phyloP scores from a whole-genome alignment of 345 rosid genomes.

The Noccaea bulbosa region DNA sequence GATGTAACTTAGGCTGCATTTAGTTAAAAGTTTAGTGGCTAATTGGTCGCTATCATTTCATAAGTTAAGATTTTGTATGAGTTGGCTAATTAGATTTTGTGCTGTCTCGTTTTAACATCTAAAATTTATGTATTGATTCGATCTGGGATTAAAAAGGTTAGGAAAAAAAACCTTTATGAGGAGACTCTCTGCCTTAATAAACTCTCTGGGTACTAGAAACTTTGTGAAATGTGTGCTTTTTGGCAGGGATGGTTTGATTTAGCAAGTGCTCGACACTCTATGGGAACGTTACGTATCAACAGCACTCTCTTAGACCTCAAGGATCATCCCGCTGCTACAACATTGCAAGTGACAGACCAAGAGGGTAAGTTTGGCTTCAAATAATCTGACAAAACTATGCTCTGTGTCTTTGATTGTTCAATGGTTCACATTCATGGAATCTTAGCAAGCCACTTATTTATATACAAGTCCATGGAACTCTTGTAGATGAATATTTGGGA shows the following conservation, averaged over 20 bases:
- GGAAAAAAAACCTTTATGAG: background rate
- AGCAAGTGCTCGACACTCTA: constrained; percentile 86
- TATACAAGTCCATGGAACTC: constrained; percentile 13
- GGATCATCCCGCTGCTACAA: constrained; percentile 72
- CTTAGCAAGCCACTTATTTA: background rate
- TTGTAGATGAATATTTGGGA: constrained; percentile 51
- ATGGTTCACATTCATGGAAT: background rate
- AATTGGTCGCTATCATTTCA: constrained; percentile 9
- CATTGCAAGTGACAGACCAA: constrained; percentile 52
- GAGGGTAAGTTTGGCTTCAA: constrained; percentile 46
- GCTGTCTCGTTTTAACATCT: constrained; percentile 3
- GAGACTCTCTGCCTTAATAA: background rate
- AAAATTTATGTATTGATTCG: background rate
- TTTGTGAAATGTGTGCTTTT: constrained; percentile 3
- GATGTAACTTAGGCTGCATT: background rate
- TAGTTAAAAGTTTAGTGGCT: background rate
- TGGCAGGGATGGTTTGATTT: constrained; percentile 90
- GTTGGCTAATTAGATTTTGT: constrained; percentile 1
- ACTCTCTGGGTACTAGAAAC: constrained; percentile 14
- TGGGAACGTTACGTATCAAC: constrained; percentile 88
- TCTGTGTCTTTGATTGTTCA: background rate
- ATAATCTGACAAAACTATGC: background rate
- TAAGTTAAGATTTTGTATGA: background rate
- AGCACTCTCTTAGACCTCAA: constrained; percentile 75
- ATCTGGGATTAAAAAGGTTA: background rate